Evolutionary conservation across 202 grass and related monocot genomes (phyloP).

Genomic region (Schoenoplectus triqueter): DNA sequence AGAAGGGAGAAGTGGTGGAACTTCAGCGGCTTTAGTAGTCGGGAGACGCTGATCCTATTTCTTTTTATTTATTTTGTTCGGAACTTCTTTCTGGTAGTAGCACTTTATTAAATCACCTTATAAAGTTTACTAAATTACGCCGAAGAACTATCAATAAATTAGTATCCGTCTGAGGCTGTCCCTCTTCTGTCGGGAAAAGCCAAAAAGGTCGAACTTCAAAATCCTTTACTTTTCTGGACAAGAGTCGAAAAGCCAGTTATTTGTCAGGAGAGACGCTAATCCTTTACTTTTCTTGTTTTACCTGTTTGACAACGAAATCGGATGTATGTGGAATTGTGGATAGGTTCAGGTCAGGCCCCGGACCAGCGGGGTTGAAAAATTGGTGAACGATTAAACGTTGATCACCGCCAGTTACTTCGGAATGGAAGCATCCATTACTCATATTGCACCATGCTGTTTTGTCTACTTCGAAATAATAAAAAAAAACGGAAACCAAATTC

Average conservation of each 20-base stretch:
- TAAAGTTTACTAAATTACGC: background rate
- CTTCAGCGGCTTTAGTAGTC: background rate
- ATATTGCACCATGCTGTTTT: background rate
- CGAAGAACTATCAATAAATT: background rate
- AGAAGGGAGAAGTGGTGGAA: background rate
- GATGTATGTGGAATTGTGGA: background rate
- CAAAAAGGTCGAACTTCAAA: background rate
- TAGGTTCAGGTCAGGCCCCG: too few species aligned
- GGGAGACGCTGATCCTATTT: slow-evolving; percentile 7
- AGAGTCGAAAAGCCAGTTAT: background rate
- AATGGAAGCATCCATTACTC: background rate
- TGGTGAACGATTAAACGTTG: background rate
- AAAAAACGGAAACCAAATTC: background rate
- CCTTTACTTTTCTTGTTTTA: background rate
- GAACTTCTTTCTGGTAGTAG: slow-evolving; percentile 9
- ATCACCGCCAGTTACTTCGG: background rate
- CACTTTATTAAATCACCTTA: slow-evolving; percentile 12
- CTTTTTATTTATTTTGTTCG: slow-evolving; percentile 1
- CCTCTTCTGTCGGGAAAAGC: background rate
- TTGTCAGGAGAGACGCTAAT: too few species aligned
- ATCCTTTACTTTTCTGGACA: background rate
- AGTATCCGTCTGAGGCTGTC: background rate
- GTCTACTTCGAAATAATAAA: background rate
- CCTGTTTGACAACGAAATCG: background rate
- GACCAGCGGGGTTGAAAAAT: background rate